Base-by-base conservation (phyloP, 768 basidiomycete genomes). In the Rhodocollybia butyracea region DNA sequence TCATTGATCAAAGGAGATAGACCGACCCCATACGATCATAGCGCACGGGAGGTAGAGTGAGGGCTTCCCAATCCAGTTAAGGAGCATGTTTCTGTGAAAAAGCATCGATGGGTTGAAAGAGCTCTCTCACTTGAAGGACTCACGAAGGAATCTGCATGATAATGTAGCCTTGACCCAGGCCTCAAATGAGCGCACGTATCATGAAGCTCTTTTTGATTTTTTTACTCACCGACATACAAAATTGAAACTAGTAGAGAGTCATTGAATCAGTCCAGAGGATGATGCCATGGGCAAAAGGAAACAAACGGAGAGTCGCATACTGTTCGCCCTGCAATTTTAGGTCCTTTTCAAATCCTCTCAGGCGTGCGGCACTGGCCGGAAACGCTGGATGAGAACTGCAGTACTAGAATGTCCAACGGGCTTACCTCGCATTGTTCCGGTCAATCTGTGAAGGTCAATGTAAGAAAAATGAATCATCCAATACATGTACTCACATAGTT, bases 81-180 rank as follows among this genome's bases (percentile, higher is more conserved):
- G 66, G 59, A 89, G 81, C 82, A 91, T 88, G 60, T 91, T 91
- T 15, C 89, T 91, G 60, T 24, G 8, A 34, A 51, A 41, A 12
- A 46, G 19, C 22, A 30, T 3, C n/a, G 29, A 34, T 19, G 7
- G 7, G 24, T 17, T 29, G 46, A n/a, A 11, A 11, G 42, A 42
- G n/a, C n/a, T n/a, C n/a, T n/a, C n/a, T 12, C 30, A 15, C 12
- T 19, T 29, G 54, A 30, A 27, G 30, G 3, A 70, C 84, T 70
- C 61, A 87, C 84, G 85, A 88, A 40, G 88, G 88, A 52, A 90
- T 78, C 64, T 91, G 88, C 88, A 89, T 89, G 34, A 88, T 67
- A 55, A 86, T 86, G 63, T 89, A 90, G 10, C 88, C 22, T n/a
- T 7, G 19, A n/a, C n/a, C n/a, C 19, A 19, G n/a, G 19, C 17